phyloP scores from a whole-genome alignment of 1,284 basidiomycete species.

The Apiotrichum akiyoshidainum region DNA sequence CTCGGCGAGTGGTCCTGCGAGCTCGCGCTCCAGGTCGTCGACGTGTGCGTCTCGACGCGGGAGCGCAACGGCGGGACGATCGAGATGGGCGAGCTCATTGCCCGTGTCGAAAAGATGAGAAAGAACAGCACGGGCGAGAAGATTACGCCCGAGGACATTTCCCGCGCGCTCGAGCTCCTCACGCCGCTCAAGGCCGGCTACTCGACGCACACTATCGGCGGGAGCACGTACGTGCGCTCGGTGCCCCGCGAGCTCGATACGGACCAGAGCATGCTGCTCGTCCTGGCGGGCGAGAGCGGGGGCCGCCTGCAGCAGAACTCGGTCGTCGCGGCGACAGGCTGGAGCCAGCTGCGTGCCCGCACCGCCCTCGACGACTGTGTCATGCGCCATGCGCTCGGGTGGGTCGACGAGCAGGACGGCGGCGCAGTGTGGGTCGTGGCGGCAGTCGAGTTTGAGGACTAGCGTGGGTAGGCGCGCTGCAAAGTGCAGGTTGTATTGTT shows the following conservation, averaged over 20 bases:
- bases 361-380: conserved; percentile 85
- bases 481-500: background rate
- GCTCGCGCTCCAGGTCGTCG: conserved; percentile 93
- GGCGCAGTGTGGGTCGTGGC: conserved; percentile 41
- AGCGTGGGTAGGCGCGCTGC: too few relatives aligned
- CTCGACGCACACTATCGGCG: conserved; percentile 58
- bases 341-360: conserved; percentile 71
- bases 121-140: background rate
- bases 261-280: conserved; percentile 72
- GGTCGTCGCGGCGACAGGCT: conserved; percentile 62
- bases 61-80: conserved; percentile 88
- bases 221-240: conserved; percentile 36
- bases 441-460: conserved; percentile 34
- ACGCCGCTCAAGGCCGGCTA: conserved; percentile 86
- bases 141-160: conserved; percentile 77
- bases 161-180: conserved; percentile 79
- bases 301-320: conserved; percentile 58
- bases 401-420: conserved; percentile 75
- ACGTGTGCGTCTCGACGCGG: conserved; percentile 86
- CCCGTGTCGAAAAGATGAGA: conserved; percentile 71
- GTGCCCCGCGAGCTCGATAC: conserved; percentile 66
- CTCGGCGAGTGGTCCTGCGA: conserved; percentile 92
- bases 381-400: conserved; percentile 83
- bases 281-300: conserved; percentile 65
- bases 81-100: conserved; percentile 77